phyloP scores from a whole-genome alignment of 345 rosid genomes.

The Syzygium aqueum region DNA sequence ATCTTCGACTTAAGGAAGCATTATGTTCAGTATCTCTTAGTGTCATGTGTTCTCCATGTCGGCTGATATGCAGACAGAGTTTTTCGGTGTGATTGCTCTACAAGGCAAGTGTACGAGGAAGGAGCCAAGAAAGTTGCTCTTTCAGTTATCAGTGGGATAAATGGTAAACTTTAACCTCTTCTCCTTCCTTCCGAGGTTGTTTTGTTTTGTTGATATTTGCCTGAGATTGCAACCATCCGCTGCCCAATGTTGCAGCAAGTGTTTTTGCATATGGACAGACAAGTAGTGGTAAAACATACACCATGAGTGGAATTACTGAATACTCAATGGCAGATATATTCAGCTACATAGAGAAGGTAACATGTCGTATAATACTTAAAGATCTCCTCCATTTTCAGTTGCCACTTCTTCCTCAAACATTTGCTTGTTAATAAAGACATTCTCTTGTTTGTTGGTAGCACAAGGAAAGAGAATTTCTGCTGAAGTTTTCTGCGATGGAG shows the following conservation, averaged over 20 bases:
- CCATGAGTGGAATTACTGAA: conserved; percentile 89
- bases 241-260: conserved; percentile 44
- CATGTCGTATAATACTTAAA: neutral
- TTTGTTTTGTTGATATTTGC: neutral
- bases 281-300: conserved; percentile 93
- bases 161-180: conserved; percentile 31
- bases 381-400: neutral
- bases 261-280: conserved; percentile 98
- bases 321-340: conserved; percentile 70
- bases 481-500: conserved; percentile 91
- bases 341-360: conserved; percentile 62
- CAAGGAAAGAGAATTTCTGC: conserved; percentile 66
- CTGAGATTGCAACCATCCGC: neutral
- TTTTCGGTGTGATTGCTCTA: conserved; percentile 56
- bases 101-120: conserved; percentile 67
- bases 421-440: neutral
- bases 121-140: conserved; percentile 89
- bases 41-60: conserved; percentile 10
- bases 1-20: neutral
- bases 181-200: neutral
- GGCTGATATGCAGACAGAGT: conserved; percentile 61
- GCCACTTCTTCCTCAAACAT: neutral
- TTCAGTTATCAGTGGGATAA: conserved; percentile 80
- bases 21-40: conserved; percentile 1
- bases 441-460: conserved; percentile 35